Conservation (phyloP, 352 stramenopile genomes). For the Phytopythium litorale region DNA sequence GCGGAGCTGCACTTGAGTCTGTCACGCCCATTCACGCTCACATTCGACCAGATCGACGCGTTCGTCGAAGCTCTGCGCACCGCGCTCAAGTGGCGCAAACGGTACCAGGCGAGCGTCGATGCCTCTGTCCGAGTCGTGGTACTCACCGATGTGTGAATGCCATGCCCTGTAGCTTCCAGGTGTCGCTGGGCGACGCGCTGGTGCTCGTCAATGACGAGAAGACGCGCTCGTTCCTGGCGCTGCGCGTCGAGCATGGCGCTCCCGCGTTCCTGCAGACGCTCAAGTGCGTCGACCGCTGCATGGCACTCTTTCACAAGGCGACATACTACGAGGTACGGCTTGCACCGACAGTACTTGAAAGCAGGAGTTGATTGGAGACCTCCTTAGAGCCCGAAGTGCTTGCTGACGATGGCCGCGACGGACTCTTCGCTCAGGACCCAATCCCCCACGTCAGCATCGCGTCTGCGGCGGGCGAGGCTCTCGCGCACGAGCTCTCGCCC, state of each 20-base stretch:
- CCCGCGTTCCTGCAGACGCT: slow-evolving; percentile 36
- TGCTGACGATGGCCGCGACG: slow-evolving; percentile 30
- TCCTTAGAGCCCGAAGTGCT: slow-evolving; percentile 23
- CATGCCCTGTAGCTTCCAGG: slow-evolving; percentile 31
- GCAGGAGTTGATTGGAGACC: neutral
- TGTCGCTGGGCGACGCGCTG: slow-evolving; percentile 31
- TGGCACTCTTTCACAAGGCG: slow-evolving; percentile 39
- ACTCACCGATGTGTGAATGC: neutral
- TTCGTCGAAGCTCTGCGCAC: slow-evolving; percentile 66
- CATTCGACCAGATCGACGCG: slow-evolving; percentile 53
- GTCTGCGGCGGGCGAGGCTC: slow-evolving; percentile 48
- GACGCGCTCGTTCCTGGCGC: slow-evolving; percentile 69
- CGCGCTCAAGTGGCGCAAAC: slow-evolving; percentile 65
- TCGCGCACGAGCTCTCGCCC: slow-evolving; percentile 31
- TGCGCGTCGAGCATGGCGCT: slow-evolving; percentile 37
- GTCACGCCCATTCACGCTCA: slow-evolving; percentile 73
- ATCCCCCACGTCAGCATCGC: slow-evolving; percentile 82
- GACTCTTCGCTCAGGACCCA: slow-evolving; percentile 40
- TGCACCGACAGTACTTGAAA: neutral
- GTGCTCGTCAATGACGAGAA: slow-evolving; percentile 73
- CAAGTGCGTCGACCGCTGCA: slow-evolving; percentile 58
- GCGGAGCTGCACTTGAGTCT: slow-evolving; percentile 60
- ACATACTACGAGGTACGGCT: slow-evolving; percentile 61
- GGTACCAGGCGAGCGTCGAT: slow-evolving; percentile 22
- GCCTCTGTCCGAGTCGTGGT: neutral